Conservation (phyloP, 208 protist genomes). For the Crithidia bombi region DNA sequence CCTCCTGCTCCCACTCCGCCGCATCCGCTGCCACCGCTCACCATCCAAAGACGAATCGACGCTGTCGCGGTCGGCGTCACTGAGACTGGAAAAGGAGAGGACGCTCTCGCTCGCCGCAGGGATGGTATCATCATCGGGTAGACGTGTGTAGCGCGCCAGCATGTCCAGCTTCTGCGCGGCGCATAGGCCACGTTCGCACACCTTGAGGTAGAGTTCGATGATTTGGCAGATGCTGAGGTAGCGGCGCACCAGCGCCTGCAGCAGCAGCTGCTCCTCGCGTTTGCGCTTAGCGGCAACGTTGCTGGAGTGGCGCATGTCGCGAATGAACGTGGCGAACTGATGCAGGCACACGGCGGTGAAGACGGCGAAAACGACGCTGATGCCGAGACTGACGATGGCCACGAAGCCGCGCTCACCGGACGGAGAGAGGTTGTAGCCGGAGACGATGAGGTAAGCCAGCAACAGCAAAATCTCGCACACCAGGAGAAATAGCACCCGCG, state of each 20-base stretch:
- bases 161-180: conserved; percentile 29
- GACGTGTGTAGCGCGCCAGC: neutral
- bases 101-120: conserved; percentile 2
- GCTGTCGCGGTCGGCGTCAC: neutral
- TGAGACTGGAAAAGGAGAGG: conserved; percentile 16
- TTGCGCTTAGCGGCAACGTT: neutral
- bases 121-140: conserved; percentile 2
- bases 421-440: neutral
- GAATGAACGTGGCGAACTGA: conserved; percentile 1
- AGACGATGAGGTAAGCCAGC: conserved; percentile 23
- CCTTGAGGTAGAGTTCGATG: conserved; percentile 22
- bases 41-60: neutral
- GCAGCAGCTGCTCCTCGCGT: conserved; percentile 5
- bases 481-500: conserved; percentile 15
- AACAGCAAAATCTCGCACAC: conserved; percentile 28
- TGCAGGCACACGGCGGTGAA: conserved; percentile 20
- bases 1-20: neutral
- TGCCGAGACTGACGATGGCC: conserved; percentile 12
- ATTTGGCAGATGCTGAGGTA: conserved; percentile 20
- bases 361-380: conserved; percentile 15
- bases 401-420: conserved; percentile 4
- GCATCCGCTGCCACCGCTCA: neutral
- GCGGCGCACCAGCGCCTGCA: conserved; percentile 21
- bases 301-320: neutral
- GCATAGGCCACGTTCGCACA: conserved; percentile 29